Evolutionary conservation across 345 rosid species (phyloP).

Genomic region (Citrus mangshanensis): DNA sequence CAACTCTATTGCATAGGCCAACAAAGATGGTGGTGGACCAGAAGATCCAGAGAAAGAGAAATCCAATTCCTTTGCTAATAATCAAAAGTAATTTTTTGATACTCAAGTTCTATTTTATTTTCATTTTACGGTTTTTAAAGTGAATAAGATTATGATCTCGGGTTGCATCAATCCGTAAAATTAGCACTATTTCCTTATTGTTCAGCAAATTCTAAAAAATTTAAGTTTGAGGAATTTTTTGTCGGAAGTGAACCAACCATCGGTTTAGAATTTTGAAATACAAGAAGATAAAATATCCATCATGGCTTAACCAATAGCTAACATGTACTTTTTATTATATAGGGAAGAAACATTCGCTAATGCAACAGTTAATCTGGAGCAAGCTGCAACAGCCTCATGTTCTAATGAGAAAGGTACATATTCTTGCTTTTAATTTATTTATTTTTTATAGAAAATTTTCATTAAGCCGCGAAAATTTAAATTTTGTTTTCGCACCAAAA

Average conservation of each 20-base stretch:
- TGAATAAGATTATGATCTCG: not conserved
- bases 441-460: not conserved
- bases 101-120: not conserved
- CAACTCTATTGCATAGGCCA: not conserved
- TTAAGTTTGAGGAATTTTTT: not conserved
- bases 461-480: not conserved
- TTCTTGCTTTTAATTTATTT: not conserved
- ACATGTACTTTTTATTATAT: not conserved
- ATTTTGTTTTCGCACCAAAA: not conserved
- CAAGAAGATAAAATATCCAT: not conserved
- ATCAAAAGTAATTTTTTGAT: not conserved
- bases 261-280: not conserved
- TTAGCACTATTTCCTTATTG: too few species aligned
- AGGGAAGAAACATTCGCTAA: not conserved
- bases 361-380: not conserved
- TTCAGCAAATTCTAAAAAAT: too few species aligned
- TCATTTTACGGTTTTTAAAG: not conserved
- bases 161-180: not conserved
- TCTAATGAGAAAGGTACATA: not conserved
- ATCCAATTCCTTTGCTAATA: too few species aligned
- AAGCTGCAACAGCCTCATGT: not conserved
- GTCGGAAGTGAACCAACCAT: not conserved
- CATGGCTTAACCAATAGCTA: not conserved
- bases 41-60: not conserved
- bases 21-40: not conserved